Conservation (phyloP, 2,329 filamentous ascomycete species). For the Beauveria brongniartii region DNA sequence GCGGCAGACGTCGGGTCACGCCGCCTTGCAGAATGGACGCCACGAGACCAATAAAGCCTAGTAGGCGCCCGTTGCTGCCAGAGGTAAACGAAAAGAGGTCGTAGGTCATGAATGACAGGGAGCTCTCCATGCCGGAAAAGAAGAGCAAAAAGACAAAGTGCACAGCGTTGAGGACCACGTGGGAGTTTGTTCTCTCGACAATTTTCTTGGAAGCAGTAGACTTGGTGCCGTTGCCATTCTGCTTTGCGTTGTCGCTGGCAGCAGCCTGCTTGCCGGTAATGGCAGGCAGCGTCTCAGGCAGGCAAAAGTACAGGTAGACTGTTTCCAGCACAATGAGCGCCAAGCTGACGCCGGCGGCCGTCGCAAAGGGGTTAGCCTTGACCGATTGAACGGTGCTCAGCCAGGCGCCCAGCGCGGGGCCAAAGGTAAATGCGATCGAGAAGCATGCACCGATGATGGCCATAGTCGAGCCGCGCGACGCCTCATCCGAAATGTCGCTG, state of each 20-base stretch:
- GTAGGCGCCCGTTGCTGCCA: constrained; percentile 70
- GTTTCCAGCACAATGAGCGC: constrained; percentile 82
- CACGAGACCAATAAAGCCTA: constrained; percentile 86
- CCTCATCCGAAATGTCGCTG: constrained; percentile 86
- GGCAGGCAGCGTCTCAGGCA: constrained; percentile 79
- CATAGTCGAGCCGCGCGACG: constrained; percentile 83
- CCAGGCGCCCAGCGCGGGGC: constrained; percentile 83
- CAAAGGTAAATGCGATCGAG: constrained; percentile 94
- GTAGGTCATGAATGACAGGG: constrained; percentile 93
- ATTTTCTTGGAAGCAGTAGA: constrained; percentile 14
- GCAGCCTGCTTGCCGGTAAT: constrained; percentile 28
- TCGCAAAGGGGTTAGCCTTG: constrained; percentile 85
- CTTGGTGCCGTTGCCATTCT: constrained; percentile 16
- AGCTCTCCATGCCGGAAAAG: constrained; percentile 98
- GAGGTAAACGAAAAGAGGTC: constrained; percentile 81
- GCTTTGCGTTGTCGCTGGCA: constrained; percentile 15
- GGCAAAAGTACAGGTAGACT: constrained; percentile 69
- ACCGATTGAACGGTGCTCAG: constrained; percentile 71
- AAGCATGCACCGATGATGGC: constrained; percentile 94
- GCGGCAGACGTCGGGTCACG: constrained; percentile 78
- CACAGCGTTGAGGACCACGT: constrained; percentile 70
- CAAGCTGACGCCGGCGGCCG: constrained; percentile 81
- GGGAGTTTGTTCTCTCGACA: constrained; percentile 66
- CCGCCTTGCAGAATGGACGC: constrained; percentile 89
- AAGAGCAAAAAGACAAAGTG: constrained; percentile 92